Conservation (phyloP, 495 filamentous ascomycete genomes). For the Tuber microsphaerosporum region DNA sequence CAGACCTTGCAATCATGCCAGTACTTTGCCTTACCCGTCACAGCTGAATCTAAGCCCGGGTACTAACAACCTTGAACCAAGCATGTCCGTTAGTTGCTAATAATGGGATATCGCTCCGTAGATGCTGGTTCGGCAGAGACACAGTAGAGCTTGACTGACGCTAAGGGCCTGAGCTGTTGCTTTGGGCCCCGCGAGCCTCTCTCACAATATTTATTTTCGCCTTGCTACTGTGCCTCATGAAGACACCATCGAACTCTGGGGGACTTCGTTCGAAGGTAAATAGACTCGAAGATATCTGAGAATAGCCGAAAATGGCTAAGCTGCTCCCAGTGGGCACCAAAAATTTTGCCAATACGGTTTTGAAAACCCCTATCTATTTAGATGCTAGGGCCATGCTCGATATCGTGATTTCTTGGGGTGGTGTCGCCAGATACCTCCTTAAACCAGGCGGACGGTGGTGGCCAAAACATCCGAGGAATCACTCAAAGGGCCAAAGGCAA, state of each 20-base stretch:
- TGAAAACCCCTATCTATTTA: too few species aligned
- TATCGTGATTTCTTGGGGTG: background rate
- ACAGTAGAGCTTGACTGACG: background rate
- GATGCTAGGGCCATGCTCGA: background rate
- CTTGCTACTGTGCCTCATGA: background rate
- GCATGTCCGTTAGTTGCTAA: background rate
- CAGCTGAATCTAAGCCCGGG: background rate
- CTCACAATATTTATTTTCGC: background rate
- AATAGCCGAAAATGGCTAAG: background rate
- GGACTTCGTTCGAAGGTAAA: background rate
- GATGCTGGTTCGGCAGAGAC: background rate
- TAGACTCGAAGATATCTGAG: background rate
- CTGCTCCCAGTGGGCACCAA: background rate
- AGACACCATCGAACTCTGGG: background rate
- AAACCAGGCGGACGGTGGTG: background rate
- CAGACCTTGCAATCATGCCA: background rate
- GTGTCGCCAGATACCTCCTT: background rate
- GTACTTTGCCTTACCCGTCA: background rate
- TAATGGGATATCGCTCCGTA: background rate
- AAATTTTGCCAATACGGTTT: background rate
- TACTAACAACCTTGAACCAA: background rate
- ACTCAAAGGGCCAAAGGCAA: background rate
- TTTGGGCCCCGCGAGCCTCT: background rate
- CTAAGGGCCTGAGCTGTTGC: background rate
- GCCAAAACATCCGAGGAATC: background rate